phyloP scores from a whole-genome alignment of 371 early-diverging fungal species.

The Zychaea mexicana region DNA sequence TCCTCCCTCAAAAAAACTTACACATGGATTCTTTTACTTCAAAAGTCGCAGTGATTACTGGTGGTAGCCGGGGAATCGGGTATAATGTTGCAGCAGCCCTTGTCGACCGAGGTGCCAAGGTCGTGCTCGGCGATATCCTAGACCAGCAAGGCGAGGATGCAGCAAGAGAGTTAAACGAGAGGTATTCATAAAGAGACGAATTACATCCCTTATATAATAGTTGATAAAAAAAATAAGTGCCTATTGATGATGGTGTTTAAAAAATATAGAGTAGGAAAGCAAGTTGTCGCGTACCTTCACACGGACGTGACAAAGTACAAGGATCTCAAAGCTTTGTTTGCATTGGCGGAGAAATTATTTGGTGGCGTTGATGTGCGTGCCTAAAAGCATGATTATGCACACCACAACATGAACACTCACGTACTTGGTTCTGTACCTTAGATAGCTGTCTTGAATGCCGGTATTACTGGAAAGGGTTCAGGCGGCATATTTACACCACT shows the following conservation, averaged over 20 bases:
- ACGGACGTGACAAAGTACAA: conserved; percentile 59
- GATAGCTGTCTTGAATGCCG: too few relatives aligned
- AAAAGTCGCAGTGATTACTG: conserved; percentile 73
- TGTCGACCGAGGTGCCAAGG: conserved; percentile 51
- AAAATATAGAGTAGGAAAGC: conserved; percentile 6
- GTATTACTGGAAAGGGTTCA: neutral
- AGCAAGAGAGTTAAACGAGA: conserved; percentile 25
- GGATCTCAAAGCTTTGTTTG: conserved; percentile 48
- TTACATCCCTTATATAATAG: too few relatives aligned
- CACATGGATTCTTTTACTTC: neutral
- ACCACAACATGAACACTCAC: too few relatives aligned
- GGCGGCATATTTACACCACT: neutral
- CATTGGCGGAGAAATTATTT: conserved; percentile 47
- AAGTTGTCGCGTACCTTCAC: conserved; percentile 33
- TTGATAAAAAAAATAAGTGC: too few relatives aligned
- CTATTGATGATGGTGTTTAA: too few relatives aligned
- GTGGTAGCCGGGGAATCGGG: conserved; percentile 67
- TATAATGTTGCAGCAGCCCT: conserved; percentile 55
- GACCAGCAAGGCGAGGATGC: conserved; percentile 43
- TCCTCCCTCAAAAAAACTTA: neutral
- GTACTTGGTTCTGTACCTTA: too few relatives aligned
- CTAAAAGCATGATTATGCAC: too few relatives aligned
- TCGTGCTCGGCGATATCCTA: conserved; percentile 65
- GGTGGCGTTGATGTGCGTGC: conserved; percentile 28
- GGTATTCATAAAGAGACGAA: too few relatives aligned